Conservation (phyloP, 75 land plant species). For the Sequoia sempervirens region DNA sequence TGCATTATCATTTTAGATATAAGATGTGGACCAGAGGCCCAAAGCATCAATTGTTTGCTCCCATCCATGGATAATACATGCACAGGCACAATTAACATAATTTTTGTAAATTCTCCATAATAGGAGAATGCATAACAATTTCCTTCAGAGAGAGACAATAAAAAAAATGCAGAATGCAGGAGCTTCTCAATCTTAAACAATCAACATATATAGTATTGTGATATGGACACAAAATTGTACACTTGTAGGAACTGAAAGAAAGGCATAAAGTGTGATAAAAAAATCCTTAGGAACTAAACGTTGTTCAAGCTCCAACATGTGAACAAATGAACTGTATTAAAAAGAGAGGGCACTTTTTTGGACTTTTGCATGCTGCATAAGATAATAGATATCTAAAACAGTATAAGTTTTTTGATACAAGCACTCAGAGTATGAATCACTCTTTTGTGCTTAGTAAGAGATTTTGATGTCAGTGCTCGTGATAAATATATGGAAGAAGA, state of each 20-base stretch:
- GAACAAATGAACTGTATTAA: not conserved
- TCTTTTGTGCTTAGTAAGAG: not conserved
- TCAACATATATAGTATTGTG: too few species aligned
- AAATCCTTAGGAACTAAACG: not conserved
- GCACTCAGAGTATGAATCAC: not conserved
- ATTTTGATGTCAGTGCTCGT: not conserved
- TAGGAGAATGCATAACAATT: not conserved
- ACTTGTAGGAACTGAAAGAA: not conserved
- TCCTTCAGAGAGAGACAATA: not conserved
- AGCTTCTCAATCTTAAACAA: not conserved
- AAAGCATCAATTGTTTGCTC: not conserved
- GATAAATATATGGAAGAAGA: not conserved
- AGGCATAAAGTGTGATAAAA: not conserved
- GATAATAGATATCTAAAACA: not conserved
- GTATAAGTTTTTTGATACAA: not conserved
- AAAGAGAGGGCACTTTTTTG: not conserved
- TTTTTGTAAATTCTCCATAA: not conserved
- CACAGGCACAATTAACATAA: too few species aligned
- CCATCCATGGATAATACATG: too few species aligned
- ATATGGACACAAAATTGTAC: not conserved
- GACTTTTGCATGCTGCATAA: not conserved
- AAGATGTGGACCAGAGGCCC: not conserved
- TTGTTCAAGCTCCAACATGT: not conserved
- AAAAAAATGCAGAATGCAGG: not conserved
- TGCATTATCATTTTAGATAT: not conserved